Base-by-base conservation (phyloP, 2,329 filamentous ascomycete genomes). In the Furcasterigmium furcatum region DNA sequence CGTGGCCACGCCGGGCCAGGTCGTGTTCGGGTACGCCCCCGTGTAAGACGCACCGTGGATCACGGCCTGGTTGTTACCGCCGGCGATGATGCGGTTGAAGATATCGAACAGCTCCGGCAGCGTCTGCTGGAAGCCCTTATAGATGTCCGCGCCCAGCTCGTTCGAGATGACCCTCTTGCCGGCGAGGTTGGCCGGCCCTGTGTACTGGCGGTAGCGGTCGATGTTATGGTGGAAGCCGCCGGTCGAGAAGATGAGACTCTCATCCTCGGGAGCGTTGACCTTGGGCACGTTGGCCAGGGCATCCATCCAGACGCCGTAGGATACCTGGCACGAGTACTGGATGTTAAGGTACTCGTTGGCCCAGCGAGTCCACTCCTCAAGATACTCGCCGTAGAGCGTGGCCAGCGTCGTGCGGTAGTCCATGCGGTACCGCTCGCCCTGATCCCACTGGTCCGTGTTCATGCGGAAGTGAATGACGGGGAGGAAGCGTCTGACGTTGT, bases 1-100 rank as follows among this genome's bases (percentile, higher is more conserved):
- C 0, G 71, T 61, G 1, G 66, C 67, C 41, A 64, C 72, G 0
- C 68, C 69, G 1, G 74, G 74, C 73, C 73, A 77, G 0, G 73
- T 75, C 1, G 73, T 76, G 41, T 69, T 66, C 0, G 55, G 54
- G 44, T 74, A 76, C 4, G 64, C 51, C 3, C 65, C 66, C 1
- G 62, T 61, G 42, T 68, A 72, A 0, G 69, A 54, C 36, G 58
- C 58, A 0, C 72, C 73, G 47, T 77, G 73, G 8, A 75, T 53
- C 4, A 76, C 63, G 32, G 69, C 54, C 35, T 69, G 62, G 30
- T 71, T 76, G 14, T 74, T 58, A 3, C 64, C 65, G 4, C 63
- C 72, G 2, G 64, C 63, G 38, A 69, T 56, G 0, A 66, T 62
- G 7, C 61, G 58, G 30, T 71, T 70, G 9, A 67, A 52, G 16